Percentiles rank a stretch among this genome's conserved stretches.
Conservation (phyloP, 2,329 filamentous ascomycete genomes). For the Aureobasidium sp. region DNA sequence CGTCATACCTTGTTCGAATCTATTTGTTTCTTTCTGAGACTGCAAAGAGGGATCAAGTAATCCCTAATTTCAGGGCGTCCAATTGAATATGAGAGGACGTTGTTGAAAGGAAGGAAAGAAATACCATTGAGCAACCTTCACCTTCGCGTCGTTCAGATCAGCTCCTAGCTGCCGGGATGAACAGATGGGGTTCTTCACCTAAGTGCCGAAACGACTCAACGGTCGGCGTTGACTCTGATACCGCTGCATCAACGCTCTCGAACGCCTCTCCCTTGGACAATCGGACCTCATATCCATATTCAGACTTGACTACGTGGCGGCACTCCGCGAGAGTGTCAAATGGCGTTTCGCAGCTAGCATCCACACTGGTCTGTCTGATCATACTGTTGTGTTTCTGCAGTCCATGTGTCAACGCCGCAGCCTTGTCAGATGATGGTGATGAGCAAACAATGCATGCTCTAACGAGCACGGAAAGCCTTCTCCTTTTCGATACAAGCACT, state of each 20-base stretch:
- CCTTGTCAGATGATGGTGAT: background rate
- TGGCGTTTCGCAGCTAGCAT: background rate
- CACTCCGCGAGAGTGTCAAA: background rate
- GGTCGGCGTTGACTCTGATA: background rate
- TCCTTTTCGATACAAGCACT: slow-evolving; percentile 11
- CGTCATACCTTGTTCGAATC: background rate
- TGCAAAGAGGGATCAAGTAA: background rate
- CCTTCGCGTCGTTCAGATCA: background rate
- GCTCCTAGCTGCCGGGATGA: background rate
- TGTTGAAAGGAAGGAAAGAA: background rate
- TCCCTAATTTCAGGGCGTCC: background rate
- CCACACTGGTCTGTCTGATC: background rate
- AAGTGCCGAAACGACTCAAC: slow-evolving; percentile 1
- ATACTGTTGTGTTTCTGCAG: background rate
- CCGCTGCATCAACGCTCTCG: background rate
- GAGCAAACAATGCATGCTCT: background rate
- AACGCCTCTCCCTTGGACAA: background rate
- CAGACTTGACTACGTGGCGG: background rate
- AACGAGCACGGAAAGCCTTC: background rate
- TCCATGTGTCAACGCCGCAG: background rate
- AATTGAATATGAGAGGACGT: background rate
- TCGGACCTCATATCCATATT: background rate
- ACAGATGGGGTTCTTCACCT: background rate
- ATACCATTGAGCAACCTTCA: background rate
- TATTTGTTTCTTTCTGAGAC: background rate